These are phyloP conservation scores for Syncephalis plumigaleata DNA, from an alignment of 371 early-diverging fungal species.

Conservation along the genomic window DNA sequence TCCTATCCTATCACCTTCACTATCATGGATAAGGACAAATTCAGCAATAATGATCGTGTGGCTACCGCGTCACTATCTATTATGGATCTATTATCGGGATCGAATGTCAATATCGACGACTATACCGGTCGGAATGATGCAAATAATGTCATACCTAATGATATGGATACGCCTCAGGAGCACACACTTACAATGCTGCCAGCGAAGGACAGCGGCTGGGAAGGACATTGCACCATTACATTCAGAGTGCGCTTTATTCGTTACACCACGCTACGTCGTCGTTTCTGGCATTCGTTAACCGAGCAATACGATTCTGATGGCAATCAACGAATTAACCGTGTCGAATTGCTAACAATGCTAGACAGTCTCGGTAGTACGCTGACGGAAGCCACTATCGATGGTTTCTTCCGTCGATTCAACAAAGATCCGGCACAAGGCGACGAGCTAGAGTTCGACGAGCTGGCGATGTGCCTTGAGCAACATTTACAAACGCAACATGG, in stretches of 20 bases:
- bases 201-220: no score
- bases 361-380: constrained; percentile 57
- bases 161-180: no score
- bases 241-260: no score
- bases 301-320: constrained; percentile 41
- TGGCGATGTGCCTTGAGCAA: constrained; percentile 41
- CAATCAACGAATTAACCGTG: constrained; percentile 23
- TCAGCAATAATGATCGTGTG: constrained; percentile 50
- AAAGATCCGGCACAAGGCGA: constrained; percentile 10
- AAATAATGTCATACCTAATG: no score
- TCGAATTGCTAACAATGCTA: constrained; percentile 56
- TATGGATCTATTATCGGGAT: constrained; percentile 8
- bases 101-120: constrained; percentile 4
- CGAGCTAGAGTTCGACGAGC: constrained; percentile 44
- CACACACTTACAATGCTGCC: no score
- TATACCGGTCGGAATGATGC: background rate
- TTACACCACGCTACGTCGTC: constrained; percentile 26
- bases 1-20: constrained; percentile 44
- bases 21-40: constrained; percentile 62
- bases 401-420: constrained; percentile 33
- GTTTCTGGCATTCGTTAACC: constrained; percentile 56
- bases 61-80: constrained; percentile 30
- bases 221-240: no score
- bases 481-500: constrained; percentile 3
- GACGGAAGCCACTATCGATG: constrained; percentile 40